Conservation (phyloP, 768 basidiomycete species). For the Podaxis sp. region DNA sequence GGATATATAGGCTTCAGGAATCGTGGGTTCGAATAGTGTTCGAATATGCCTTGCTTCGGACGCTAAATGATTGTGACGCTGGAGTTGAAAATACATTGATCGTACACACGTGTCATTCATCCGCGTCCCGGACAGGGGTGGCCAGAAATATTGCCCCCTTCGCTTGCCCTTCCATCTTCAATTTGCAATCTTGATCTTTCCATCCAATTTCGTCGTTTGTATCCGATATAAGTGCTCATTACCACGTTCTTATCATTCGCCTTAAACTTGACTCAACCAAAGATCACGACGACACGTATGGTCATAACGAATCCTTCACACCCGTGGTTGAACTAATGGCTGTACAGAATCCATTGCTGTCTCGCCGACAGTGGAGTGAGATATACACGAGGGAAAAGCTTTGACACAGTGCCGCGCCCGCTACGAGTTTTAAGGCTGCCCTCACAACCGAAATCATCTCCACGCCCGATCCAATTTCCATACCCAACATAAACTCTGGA, state of each 20-base stretch:
- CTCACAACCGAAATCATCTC: not conserved
- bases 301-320: not conserved
- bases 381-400: not conserved
- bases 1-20: too few relatives aligned
- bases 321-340: not conserved
- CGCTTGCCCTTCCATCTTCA: not conserved
- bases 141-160: not conserved
- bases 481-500: not conserved
- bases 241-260: too few relatives aligned
- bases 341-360: not conserved
- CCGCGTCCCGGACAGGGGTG: not conserved
- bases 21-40: too few relatives aligned
- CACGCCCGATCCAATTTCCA: not conserved
- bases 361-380: not conserved
- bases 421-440: not conserved
- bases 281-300: slow-evolving; percentile 1
- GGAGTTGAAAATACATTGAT: not conserved
- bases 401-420: not conserved
- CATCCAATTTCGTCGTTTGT: not conserved
- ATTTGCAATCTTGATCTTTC: not conserved
- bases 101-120: not conserved
- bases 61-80: not conserved
- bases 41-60: not conserved
- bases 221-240: too few relatives aligned
- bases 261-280: not conserved